Evolutionary conservation across 164 flowering plant species (phyloP), one percentile per base, ranked within the genome.

Genomic region (Sextonia rubra): DNA sequence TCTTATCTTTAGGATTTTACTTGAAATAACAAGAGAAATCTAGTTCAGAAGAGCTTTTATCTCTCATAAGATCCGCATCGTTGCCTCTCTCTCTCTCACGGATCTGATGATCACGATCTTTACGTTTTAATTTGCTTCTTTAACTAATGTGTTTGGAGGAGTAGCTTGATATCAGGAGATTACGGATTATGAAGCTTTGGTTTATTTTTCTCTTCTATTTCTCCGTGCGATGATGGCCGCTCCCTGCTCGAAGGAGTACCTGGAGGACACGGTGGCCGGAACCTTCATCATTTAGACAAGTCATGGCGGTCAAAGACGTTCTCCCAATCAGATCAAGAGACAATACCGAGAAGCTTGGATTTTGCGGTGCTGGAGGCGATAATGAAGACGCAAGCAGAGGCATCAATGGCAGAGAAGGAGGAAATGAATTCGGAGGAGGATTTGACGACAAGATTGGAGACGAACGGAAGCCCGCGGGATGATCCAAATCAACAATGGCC

Each of bases 401-500:
- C 22, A n/a, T 47, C 74, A 68, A 86, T 86, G 0, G 84, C 92
- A 2, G 75, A 81, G 8, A 26, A 70, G 18, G 87, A 82, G 4
- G 55, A 29, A 26, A 90, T 83, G 9, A 77, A 67, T 49, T 86
- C 89, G 12, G 80, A 67, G 0, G 92, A 85, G 1, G 90, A 65
- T 29, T 67, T 75, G 74, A 84, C 82, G 48, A 82, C 73, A 0
- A 87, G 84, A 29, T 84, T 82, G 6, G 91, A 77, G 1, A 82
- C 62, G 22, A 90, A 84, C 3, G 97, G 97, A 26, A 88, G 78
- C 7, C 85, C 81, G 25, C 87, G 87, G 44, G 93, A 80, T 76
- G n/a, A n/a, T n/a, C n/a, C n/a, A n/a, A n/a, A n/a, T n/a, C n/a
- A n/a, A n/a, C n/a, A n/a, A n/a, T n/a, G n/a, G n/a, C n/a, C n/a